Evolutionary conservation across 176 grass and related monocot species (phyloP).

Genomic region (Cenchrus purpureus): DNA sequence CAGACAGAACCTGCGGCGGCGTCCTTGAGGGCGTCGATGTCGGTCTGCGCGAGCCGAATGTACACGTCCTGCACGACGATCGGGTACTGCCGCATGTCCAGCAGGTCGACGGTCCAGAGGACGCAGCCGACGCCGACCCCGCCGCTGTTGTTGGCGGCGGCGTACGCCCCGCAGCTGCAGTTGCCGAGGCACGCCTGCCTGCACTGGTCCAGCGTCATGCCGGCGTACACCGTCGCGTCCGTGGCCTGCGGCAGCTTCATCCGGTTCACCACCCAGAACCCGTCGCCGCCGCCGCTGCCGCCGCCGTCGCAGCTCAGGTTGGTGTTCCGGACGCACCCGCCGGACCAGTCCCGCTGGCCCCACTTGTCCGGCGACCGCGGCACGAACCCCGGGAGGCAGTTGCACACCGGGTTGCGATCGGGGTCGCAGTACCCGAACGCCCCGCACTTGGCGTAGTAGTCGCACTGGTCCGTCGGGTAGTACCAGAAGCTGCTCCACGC

Average conservation of each 20-base stretch:
- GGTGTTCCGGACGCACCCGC: slow-evolving; percentile 51
- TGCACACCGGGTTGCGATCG: slow-evolving; percentile 15
- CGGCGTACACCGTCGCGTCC: slow-evolving; percentile 47
- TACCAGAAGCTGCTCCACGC: slow-evolving; percentile 50
- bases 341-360: slow-evolving; percentile 21
- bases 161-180: slow-evolving; percentile 60
- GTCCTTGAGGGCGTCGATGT: slow-evolving; percentile 33
- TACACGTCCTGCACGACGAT: slow-evolving; percentile 46
- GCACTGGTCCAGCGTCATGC: slow-evolving; percentile 51
- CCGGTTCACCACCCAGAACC: slow-evolving; percentile 44
- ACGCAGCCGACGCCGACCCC: slow-evolving; percentile 40
- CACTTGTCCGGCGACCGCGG: slow-evolving; percentile 45
- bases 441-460: slow-evolving; percentile 53
- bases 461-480: slow-evolving; percentile 59
- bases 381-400: slow-evolving; percentile 57
- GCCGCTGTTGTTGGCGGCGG: slow-evolving; percentile 44
- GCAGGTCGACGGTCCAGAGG: slow-evolving; percentile 53
- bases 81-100: slow-evolving; percentile 52
- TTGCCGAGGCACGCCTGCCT: slow-evolving; percentile 41
- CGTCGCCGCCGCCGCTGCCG: slow-evolving; percentile 40
- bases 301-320: slow-evolving; percentile 49
- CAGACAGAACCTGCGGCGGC: slow-evolving; percentile 10
- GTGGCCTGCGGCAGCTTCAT: slow-evolving; percentile 63
- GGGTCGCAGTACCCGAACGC: slow-evolving; percentile 52
- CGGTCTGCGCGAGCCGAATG: slow-evolving; percentile 56